Base-by-base conservation (phyloP, 2,329 filamentous ascomycete species). In the Aspergillus phoenicis region DNA sequence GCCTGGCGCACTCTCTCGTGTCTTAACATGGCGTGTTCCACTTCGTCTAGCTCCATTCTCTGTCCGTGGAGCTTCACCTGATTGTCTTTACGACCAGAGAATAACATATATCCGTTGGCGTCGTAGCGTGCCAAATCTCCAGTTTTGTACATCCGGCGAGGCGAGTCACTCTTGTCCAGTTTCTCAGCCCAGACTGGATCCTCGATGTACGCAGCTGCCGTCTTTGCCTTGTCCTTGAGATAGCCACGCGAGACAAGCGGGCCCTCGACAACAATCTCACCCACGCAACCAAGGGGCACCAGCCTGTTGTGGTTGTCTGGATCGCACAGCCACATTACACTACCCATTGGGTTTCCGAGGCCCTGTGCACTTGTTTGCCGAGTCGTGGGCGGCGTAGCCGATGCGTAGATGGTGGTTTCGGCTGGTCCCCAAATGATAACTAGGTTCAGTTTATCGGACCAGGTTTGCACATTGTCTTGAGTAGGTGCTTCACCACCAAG, bases 41-140 rank as follows among this genome's bases (percentile, higher is more conserved):
- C 51, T 20, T 59, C 57, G 13, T 38, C 57, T 4, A 59, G 39
- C 41, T 59, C 57, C 15, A 59, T 43, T 22, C 57, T 43, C 43
- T 59, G 57, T 17, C 57, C 57, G 30, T 43, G 51, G 17, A 59
- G 41, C 51, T 59, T 59, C 20, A 59, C 57, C 41, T 59, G 57
- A 24, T 17, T 54, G 41, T 59, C 57, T 30, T 59, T 59, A 10
- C 57, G 51, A 20, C 49, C 57, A 24, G 26, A 22, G 30, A 53
- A 43, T 15, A 33, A 26, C 17, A 59, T 39, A 15, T 36, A 39
- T 28, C 57, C 57, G n/a, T 22, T 33, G 10, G 48, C 48, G 13
- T 43, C 38, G 26, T 59, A 53, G 36, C 38, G 28, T 15, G 38
- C 57, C 30, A 59, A 28, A 39, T 59, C 57, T 22, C 57, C 57